Percentiles rank a stretch among this genome's conserved stretches.
Conservation (phyloP, 1,139 yeast genomes). For the Magnusiomyces clavatus region DNA sequence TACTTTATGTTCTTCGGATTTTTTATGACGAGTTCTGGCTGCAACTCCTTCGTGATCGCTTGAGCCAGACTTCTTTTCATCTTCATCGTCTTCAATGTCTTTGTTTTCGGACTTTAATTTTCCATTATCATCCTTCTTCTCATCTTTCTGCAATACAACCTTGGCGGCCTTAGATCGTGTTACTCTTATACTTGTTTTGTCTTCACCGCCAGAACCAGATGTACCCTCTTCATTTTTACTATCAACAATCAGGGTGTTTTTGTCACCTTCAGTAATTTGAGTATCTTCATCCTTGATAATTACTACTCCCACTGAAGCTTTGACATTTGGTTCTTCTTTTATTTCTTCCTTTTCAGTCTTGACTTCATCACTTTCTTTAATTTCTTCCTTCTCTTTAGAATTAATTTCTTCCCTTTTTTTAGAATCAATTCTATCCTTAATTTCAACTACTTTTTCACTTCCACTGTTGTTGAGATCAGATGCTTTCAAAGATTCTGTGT, state of each 20-base stretch:
- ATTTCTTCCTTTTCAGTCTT: not conserved
- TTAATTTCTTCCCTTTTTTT: not conserved
- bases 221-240: not conserved
- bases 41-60: not conserved
- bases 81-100: not conserved
- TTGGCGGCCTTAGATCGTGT: constrained; percentile 2
- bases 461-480: not conserved
- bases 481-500: not conserved
- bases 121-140: not conserved
- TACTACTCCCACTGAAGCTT: not conserved
- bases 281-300: not conserved
- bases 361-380: not conserved
- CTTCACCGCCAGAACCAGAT: not conserved
- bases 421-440: not conserved
- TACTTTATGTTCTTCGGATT: not conserved
- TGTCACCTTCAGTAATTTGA: not conserved
- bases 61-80: not conserved
- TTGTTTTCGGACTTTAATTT: constrained; percentile 4
- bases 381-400: not conserved
- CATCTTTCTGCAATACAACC: constrained; percentile 4
- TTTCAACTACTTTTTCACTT: not conserved
- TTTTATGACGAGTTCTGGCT: not conserved
- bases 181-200: not conserved
- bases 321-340: not conserved
- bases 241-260: not conserved